A percentile compares a stretch with the other conserved stretches of the same genome.
Conservation (phyloP, 148 eudicot species). For the Vaccinium macrocarpon region DNA sequence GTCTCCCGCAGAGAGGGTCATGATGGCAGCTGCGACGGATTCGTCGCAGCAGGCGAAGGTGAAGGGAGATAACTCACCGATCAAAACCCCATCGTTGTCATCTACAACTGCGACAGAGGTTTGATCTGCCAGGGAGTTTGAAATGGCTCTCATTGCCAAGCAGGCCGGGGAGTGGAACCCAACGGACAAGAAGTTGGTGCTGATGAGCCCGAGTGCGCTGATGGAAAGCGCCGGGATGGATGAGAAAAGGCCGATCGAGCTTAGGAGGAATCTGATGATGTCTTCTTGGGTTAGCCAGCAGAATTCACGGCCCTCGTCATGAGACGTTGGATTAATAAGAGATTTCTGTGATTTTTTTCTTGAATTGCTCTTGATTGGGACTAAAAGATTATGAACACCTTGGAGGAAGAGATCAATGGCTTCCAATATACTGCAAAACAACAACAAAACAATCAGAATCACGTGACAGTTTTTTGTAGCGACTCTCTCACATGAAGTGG, state of each 20-base stretch:
- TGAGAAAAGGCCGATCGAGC: slow-evolving; percentile 67
- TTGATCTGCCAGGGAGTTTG: slow-evolving; percentile 36
- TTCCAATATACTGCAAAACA: slow-evolving; percentile 58
- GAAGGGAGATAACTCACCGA: slow-evolving; percentile 76
- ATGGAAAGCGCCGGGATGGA: slow-evolving; percentile 50
- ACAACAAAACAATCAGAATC: background rate
- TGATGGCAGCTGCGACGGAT: slow-evolving; percentile 50
- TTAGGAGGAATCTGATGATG: slow-evolving; percentile 58
- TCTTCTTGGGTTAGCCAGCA: slow-evolving; percentile 91
- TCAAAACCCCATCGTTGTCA: slow-evolving; percentile 48
- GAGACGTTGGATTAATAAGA: slow-evolving; percentile 23
- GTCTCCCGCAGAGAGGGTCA: slow-evolving; percentile 66
- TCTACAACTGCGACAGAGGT: slow-evolving; percentile 57
- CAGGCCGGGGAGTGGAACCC: slow-evolving; percentile 53
- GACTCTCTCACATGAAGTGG: no score
- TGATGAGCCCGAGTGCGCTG: slow-evolving; percentile 57
- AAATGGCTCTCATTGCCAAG: slow-evolving; percentile 42
- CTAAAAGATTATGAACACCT: slow-evolving; percentile 76
- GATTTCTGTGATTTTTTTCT: slow-evolving; percentile 36
- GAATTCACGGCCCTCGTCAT: slow-evolving; percentile 51
- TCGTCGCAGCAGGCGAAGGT: slow-evolving; percentile 60
- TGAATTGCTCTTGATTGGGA: slow-evolving; percentile 53
- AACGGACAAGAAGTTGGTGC: slow-evolving; percentile 35
- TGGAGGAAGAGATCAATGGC: slow-evolving; percentile 70
- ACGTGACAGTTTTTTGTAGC: no score